Evolutionary conservation across 306 rosid species (phyloP), one percentile per base, ranked within the genome.

Genomic region (Rosa chinensis): DNA sequence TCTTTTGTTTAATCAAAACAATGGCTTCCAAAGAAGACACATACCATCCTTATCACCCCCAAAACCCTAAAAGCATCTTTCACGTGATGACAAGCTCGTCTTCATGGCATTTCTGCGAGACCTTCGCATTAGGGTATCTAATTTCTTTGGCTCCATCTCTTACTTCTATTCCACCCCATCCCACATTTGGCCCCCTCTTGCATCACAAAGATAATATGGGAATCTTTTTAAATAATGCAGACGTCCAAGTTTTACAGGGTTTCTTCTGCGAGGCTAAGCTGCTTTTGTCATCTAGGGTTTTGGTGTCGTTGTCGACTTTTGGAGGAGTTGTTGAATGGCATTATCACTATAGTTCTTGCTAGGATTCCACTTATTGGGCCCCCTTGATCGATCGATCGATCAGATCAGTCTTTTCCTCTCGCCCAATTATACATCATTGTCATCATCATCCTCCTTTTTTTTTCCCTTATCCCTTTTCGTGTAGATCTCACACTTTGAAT

Each of bases 31-130:
- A 77, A 81, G 77, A 82, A 75, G 82, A 76, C 87, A 70, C 32
- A 72, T 28, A 71, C 73, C 84, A 80, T 88, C 85, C 75, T 79
- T 84, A 72, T 80, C 82, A 77, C 11, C 47, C 74, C 52, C 25
- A 59, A 80, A 85, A 28, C 66, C 62, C 62, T 23, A 59, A n/a
- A 43, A 81, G 97, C 89, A 88, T 90, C 89, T 86, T 92, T 88
- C 93, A 86, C 90, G 90, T 88, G 97, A 87, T 87, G 89, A 87
- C 90, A 91, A 83, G 74, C 74, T 82, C 88, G 84, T 72, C 53
- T 88, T 78, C 80, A 81, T 82, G 70, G 86, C 88, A 73, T 82
- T 81, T 83, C 79, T 83, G 79, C 83, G 85, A 61, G 67, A 16
- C 69, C 70, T 85, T 84, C 77, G 82, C 84, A n/a, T 71, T 79